Evolutionary conservation across 768 basidiomycete genomes (phyloP).

Genomic region (Boletellus emodensis): DNA sequence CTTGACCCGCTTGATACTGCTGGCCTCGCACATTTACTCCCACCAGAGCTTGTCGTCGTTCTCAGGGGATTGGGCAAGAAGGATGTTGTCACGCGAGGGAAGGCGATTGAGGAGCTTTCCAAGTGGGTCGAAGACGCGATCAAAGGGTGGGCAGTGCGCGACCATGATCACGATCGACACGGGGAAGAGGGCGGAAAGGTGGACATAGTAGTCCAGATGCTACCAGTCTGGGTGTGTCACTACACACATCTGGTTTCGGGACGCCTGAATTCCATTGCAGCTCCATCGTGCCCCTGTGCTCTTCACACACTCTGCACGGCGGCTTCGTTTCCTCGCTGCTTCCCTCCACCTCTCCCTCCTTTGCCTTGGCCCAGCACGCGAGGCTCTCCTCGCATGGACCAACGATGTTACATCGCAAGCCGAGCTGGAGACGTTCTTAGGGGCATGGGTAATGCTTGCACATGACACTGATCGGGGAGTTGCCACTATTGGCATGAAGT

Average conservation of each 20-base stretch:
- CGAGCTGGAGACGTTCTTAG: conserved; percentile 56
- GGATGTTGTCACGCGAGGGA: conserved; percentile 76
- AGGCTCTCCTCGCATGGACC: conserved; percentile 49
- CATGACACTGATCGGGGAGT: conserved; percentile 72
- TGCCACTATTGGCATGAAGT: conserved; percentile 42
- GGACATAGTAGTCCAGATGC: conserved; percentile 47
- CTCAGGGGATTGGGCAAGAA: conserved; percentile 84
- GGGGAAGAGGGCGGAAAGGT: conserved; percentile 17
- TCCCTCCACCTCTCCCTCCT: conserved; percentile 65
- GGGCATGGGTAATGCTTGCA: conserved; percentile 68
- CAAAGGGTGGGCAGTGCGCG: conserved; percentile 40
- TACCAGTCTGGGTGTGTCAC: conserved; percentile 86
- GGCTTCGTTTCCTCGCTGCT: conserved; percentile 60
- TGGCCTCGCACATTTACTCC: conserved; percentile 69
- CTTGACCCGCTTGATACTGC: conserved; percentile 86
- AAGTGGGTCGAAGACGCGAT: conserved; percentile 59
- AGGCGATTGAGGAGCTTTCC: conserved; percentile 80
- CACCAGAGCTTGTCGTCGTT: conserved; percentile 79
- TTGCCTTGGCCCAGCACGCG: conserved; percentile 44
- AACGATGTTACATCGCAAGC: conserved; percentile 44
- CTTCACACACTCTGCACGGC: conserved; percentile 74
- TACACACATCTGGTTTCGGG: not conserved
- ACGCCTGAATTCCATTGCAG: conserved; percentile 37
- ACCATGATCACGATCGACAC: conserved; percentile 7
- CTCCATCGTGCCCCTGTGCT: conserved; percentile 83